Percentiles rank a stretch among this genome's conserved stretches.
phyloP scores from a whole-genome alignment of 306 rosid genomes.

The Quercus gilva region DNA sequence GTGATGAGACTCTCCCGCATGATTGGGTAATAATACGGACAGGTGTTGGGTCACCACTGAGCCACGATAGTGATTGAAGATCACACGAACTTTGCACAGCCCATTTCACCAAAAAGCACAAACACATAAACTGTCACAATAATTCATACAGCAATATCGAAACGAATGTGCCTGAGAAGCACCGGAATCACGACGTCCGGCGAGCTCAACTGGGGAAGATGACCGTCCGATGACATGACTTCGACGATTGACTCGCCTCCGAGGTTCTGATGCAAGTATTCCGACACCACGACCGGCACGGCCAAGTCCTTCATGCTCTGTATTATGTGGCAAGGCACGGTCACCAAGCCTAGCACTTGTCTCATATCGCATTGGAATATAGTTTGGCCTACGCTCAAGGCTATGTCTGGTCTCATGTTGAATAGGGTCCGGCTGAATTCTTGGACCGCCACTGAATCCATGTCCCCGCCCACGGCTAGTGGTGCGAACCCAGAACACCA shows the following conservation, averaged over 20 bases:
- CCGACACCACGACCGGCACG: constrained; percentile 73
- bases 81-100: background rate
- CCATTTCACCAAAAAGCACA: too few relatives aligned
- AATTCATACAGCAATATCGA: constrained; percentile 36
- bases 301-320: constrained; percentile 79
- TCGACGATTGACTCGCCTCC: constrained; percentile 69
- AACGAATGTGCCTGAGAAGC: constrained; percentile 61
- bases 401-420: constrained; percentile 91
- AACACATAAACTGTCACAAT: too few relatives aligned
- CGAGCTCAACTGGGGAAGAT: constrained; percentile 83
- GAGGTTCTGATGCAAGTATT: constrained; percentile 61
- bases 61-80: background rate
- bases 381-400: constrained; percentile 50
- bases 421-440: constrained; percentile 87
- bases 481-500: constrained; percentile 91
- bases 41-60: background rate
- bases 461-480: constrained; percentile 74
- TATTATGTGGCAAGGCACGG: constrained; percentile 70
- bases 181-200: constrained; percentile 73
- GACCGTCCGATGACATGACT: constrained; percentile 75
- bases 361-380: constrained; percentile 80
- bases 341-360: constrained; percentile 38
- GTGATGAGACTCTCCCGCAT: background rate
- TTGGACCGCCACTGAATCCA: constrained; percentile 83
- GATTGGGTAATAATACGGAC: background rate